phyloP scores from a whole-genome alignment of 495 filamentous ascomycete genomes.

The Penicillium ochrochloron region DNA sequence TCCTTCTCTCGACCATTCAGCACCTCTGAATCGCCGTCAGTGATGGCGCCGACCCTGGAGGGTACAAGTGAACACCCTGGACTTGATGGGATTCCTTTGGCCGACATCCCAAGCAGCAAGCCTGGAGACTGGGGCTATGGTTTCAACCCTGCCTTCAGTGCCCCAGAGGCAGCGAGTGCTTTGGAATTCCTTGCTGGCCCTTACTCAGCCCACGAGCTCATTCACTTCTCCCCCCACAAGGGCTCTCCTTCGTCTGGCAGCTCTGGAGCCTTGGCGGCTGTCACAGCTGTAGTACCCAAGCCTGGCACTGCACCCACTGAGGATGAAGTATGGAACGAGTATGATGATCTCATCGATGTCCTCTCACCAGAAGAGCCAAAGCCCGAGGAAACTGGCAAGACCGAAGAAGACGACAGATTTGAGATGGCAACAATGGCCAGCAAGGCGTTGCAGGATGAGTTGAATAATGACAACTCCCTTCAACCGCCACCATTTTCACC shows the following conservation, averaged over 20 bases:
- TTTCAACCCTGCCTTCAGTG: constrained; percentile 45
- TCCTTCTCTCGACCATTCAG: constrained; percentile 87
- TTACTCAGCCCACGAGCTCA: constrained; percentile 59
- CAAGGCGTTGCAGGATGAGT: constrained; percentile 45
- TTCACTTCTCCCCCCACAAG: constrained; percentile 73
- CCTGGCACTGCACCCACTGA: constrained; percentile 63
- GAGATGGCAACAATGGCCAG: constrained; percentile 49
- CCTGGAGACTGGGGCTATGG: constrained; percentile 30
- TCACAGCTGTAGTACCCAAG: constrained; percentile 65
- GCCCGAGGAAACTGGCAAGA: constrained; percentile 12
- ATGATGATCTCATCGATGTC: constrained; percentile 84
- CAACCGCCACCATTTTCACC: constrained; percentile 22
- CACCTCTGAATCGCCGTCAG: constrained; percentile 39
- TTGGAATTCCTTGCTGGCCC: constrained; percentile 47
- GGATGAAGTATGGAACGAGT: constrained; percentile 95
- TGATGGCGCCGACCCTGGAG: constrained; percentile 29
- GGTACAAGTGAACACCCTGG: constrained; percentile 21
- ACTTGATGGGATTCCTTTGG: constrained; percentile 34
- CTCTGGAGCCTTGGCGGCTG: constrained; percentile 62
- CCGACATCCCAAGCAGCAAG: constrained; percentile 27
- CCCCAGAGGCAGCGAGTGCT: constrained; percentile 38
- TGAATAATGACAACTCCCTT: constrained; percentile 30
- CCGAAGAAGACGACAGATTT: constrained; percentile 34
- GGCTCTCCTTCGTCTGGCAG: constrained; percentile 71
- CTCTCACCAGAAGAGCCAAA: constrained; percentile 55